Evolutionary conservation across 179 eudicot species (phyloP), one percentile per base, ranked within the genome.

Genomic region (Amaranthus tricolor): DNA sequence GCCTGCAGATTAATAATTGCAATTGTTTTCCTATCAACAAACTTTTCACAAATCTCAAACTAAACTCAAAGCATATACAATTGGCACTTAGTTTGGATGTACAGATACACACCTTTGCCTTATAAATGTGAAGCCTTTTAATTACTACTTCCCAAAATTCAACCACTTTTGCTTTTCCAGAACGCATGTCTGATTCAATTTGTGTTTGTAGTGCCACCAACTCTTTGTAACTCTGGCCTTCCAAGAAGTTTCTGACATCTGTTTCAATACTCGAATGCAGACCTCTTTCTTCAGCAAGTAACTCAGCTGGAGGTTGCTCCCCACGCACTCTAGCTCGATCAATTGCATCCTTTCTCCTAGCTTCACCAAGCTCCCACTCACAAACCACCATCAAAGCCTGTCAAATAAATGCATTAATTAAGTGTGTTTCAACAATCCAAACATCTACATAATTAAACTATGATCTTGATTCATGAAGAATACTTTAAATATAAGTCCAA

Each of bases 241-340:
- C 89, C 68, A 96, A 77, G 64, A 85, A 84, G 51, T 81, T 86
- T 75, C 76, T 88, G 53, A 96, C 98, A 80, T 93, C 99, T 59
- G 89, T 72, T 80, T 96, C 99, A 75, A 93, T 82, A 75, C 92
- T 93, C 0, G 92, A 82, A 80, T 96, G 99, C 81, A 96, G 68
- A 64, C 99, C 99, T 83, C 97, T 90, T 73, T 93, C 97, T 88
- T 91, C 96, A 68, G 91, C 92, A 68, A 93, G 89, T 70, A 91
- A 83, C 82, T 96, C 99, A 57, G 96, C 86, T 71, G 98, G 94
- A 73, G 97, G 96, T 66, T 85, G 91, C 88, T 96, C 99, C 72
- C 99, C 99, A 75, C 99, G 96, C 77, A 96, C 97, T 84, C 92
- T 86, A 72, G 99, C 99, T 74, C 97, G 91, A 77, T 91, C 99